These are phyloP conservation scores for Kwoniella heveanensis DNA, from an alignment of 768 basidiomycete genomes.

Conservation along the genomic window DNA sequence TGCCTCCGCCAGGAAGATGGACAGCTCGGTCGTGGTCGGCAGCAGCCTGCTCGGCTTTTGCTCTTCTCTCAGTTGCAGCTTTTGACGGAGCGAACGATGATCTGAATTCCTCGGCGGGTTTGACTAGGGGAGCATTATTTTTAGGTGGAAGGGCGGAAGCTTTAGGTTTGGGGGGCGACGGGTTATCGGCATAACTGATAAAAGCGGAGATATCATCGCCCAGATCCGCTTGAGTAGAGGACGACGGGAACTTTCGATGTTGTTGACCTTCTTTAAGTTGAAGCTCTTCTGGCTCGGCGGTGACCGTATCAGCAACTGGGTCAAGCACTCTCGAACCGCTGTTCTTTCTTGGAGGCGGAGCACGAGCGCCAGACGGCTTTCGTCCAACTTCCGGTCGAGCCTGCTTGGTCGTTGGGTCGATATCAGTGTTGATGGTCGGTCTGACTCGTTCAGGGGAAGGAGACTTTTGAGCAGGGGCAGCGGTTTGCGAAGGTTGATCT, in stretches of 20 bases:
- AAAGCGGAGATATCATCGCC: conserved; percentile 46
- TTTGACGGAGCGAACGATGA: conserved; percentile 88
- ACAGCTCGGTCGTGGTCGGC: conserved; percentile 77
- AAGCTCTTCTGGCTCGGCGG: neutral
- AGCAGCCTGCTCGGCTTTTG: conserved; percentile 79
- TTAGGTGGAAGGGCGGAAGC: conserved; percentile 15
- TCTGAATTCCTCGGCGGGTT: conserved; percentile 60
- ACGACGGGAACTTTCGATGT: conserved; percentile 7
- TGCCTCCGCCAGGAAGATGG: conserved; percentile 69
- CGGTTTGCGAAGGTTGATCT: conserved; percentile 17
- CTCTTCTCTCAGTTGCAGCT: conserved; percentile 79
- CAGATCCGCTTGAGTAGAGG: conserved; percentile 30
- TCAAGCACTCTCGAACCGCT: conserved; percentile 30
- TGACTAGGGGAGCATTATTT: conserved; percentile 31
- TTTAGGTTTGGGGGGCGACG: conserved; percentile 37
- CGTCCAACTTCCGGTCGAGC: conserved; percentile 38
- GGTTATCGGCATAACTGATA: conserved; percentile 46
- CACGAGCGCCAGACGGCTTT: conserved; percentile 55
- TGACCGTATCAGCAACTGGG: conserved; percentile 45
- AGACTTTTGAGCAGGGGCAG: conserved; percentile 10
- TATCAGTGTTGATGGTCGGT: conserved; percentile 39
- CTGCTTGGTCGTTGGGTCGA: conserved; percentile 20
- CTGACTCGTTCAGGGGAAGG: conserved; percentile 22
- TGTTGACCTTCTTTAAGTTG: neutral
- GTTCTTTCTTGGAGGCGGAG: conserved; percentile 47